Evolutionary conservation across 495 filamentous ascomycete species (phyloP).

Genomic region (Penicillium paradoxum): DNA sequence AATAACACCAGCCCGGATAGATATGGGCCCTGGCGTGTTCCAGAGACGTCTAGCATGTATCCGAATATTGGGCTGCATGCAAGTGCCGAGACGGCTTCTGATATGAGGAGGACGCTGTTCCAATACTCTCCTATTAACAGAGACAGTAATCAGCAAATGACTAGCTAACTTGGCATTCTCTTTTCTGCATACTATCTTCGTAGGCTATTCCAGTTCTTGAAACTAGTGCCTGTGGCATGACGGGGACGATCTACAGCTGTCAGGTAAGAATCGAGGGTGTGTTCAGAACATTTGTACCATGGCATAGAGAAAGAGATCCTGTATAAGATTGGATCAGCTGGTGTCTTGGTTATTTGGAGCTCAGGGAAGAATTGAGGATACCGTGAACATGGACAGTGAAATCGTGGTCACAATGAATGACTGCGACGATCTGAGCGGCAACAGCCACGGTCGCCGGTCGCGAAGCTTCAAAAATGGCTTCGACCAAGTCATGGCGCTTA

Average conservation of each 20-base stretch:
- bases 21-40: slow-evolving; percentile 52
- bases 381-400: slow-evolving; percentile 13
- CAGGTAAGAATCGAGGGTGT: background rate
- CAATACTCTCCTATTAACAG: slow-evolving; percentile 15
- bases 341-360: too few species aligned
- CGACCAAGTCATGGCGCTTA: slow-evolving; percentile 4
- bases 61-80: slow-evolving; percentile 14
- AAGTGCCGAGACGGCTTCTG: slow-evolving; percentile 16
- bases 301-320: slow-evolving; percentile 19
- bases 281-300: slow-evolving; percentile 9
- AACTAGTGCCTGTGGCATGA: slow-evolving; percentile 19
- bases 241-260: slow-evolving; percentile 18
- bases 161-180: background rate
- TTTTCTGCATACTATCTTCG: slow-evolving; percentile 16
- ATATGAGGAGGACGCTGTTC: slow-evolving; percentile 18
- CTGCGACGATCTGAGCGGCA: slow-evolving; percentile 15
- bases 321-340: background rate
- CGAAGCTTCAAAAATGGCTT: slow-evolving; percentile 6
- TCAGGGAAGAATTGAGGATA: background rate
- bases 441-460: slow-evolving; percentile 8
- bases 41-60: slow-evolving; percentile 13
- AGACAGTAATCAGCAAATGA: background rate
- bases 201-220: slow-evolving; percentile 14
- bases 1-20: slow-evolving; percentile 61
- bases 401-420: slow-evolving; percentile 14